Evolutionary conservation across 192 early-diverging fungal genomes (phyloP).

Genomic region (Chytriomyces sp.): DNA sequence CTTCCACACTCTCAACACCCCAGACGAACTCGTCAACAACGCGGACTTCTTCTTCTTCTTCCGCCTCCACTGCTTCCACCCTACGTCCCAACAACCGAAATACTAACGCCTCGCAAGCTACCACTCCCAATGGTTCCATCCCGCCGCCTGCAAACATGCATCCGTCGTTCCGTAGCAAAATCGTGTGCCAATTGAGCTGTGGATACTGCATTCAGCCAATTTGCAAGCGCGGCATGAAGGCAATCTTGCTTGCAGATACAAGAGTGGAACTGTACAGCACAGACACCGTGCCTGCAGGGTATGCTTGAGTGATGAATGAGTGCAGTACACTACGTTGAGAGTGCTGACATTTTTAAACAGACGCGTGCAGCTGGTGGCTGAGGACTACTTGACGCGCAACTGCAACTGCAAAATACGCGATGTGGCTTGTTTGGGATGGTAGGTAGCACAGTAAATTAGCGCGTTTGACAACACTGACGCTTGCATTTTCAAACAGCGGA

Average conservation of each 20-base stretch:
- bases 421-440: constrained; percentile 80
- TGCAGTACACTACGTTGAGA: background rate
- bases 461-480: constrained; percentile 6
- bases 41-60: background rate
- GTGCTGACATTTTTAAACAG: constrained; percentile 1
- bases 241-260: constrained; percentile 77
- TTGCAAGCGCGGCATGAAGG: constrained; percentile 81
- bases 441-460: constrained; percentile 15
- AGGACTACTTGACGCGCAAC: constrained; percentile 81
- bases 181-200: constrained; percentile 68
- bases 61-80: background rate
- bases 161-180: constrained; percentile 61
- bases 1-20: background rate
- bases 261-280: constrained; percentile 76
- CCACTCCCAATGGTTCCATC: background rate
- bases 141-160: constrained; percentile 35
- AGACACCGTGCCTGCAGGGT: constrained; percentile 69
- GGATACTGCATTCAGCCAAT: constrained; percentile 59
- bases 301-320: constrained; percentile 21
- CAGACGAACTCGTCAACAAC: constrained; percentile 16
- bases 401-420: constrained; percentile 80
- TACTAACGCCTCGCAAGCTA: background rate
- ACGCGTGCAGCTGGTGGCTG: constrained; percentile 73
- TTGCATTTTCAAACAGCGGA: constrained; percentile 35
- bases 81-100: background rate